These are phyloP conservation scores for Suillus brevipes DNA, from an alignment of 768 basidiomycete species.

Conservation along the genomic window DNA sequence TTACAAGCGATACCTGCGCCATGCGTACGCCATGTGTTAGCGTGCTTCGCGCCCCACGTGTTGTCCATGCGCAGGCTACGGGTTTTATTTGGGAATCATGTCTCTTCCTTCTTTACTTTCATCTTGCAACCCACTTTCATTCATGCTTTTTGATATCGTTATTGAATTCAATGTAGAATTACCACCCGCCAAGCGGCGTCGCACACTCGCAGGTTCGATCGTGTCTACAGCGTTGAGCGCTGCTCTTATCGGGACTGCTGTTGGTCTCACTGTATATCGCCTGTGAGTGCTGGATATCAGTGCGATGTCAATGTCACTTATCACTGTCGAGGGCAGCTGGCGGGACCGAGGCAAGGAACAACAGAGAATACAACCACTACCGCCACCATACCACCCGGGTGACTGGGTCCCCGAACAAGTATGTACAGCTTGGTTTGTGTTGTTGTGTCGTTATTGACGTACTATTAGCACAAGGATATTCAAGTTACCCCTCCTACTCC, in stretches of 20 bases:
- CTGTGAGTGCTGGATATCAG: conserved; percentile 52
- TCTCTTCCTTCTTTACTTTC: conserved; percentile 15
- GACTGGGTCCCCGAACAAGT: conserved; percentile 50
- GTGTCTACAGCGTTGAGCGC: conserved; percentile 83
- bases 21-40: conserved; percentile 16
- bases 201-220: conserved; percentile 79
- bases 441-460: neutral
- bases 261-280: conserved; percentile 84
- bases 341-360: conserved; percentile 68
- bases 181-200: conserved; percentile 76
- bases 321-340: conserved; percentile 51
- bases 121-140: conserved; percentile 18
- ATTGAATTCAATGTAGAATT: conserved; percentile 64
- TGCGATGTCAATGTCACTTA: conserved; percentile 5
- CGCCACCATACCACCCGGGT: conserved; percentile 67
- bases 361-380: conserved; percentile 42
- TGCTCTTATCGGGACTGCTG: conserved; percentile 83
- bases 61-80: conserved; percentile 16
- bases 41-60: conserved; percentile 24
- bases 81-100: conserved; percentile 15
- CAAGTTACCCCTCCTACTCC: conserved; percentile 40
- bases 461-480: conserved; percentile 28
- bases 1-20: conserved; percentile 27
- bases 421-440: conserved; percentile 1
- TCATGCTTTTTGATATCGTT: conserved; percentile 40